phyloP scores from a whole-genome alignment of 148 eudicot genomes.

The Selenicereus undatus region DNA sequence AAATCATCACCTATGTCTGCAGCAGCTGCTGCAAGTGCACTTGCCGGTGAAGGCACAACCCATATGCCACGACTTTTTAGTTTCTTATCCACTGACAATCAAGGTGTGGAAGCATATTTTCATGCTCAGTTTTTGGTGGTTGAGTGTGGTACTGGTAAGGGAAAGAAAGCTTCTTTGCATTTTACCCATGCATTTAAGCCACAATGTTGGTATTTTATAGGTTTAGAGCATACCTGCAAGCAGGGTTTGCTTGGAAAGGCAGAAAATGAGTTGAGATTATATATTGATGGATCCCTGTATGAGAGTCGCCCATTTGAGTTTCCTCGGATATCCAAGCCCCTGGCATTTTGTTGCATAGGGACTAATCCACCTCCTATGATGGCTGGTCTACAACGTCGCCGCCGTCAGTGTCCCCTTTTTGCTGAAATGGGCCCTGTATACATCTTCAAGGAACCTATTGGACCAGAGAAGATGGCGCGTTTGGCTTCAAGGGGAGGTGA shows the following conservation, averaged over 20 bases:
- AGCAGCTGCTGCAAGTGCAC: conserved; percentile 98
- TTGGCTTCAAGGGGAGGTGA: conserved; percentile 98
- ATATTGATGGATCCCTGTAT: conserved; percentile 87
- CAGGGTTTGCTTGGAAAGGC: conserved; percentile 92
- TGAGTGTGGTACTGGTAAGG: conserved; percentile 89
- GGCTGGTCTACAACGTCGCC: conserved; percentile 98
- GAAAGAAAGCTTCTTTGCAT: conserved; percentile 91
- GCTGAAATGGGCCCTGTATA: conserved; percentile 99
- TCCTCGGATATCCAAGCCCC: conserved; percentile 90
- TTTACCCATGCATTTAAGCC: conserved; percentile 99
- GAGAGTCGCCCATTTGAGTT: conserved; percentile 92
- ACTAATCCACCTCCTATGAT: conserved; percentile 97
- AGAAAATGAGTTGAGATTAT: conserved; percentile 88
- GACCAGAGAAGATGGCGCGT: conserved; percentile 85
- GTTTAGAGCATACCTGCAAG: conserved; percentile 89
- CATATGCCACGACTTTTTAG: conserved; percentile 98
- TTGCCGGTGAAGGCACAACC: conserved; percentile 98
- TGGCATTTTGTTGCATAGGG: conserved; percentile 96
- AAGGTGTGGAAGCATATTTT: conserved; percentile 95
- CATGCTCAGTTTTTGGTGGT: conserved; percentile 99
- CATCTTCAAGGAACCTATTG: conserved; percentile 90
- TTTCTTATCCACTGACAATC: conserved; percentile 95
- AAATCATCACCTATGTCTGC: conserved; percentile 97
- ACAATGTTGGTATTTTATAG: conserved; percentile 96
- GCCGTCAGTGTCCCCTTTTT: conserved; percentile 97